Base-by-base conservation (phyloP, 2,329 filamentous ascomycete species). In the Neonectria punicea region DNA sequence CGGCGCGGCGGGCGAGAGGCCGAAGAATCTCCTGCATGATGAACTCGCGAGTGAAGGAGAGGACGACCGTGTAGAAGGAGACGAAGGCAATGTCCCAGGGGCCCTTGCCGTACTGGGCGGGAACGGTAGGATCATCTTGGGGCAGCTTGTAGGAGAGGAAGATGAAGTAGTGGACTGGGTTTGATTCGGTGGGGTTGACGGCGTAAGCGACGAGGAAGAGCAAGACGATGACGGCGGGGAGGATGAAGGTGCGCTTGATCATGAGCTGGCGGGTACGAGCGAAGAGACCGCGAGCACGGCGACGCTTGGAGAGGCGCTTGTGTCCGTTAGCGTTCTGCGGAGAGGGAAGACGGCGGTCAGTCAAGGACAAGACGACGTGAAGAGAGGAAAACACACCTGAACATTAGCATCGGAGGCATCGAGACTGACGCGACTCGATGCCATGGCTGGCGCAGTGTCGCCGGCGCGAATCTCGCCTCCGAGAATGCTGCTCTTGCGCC, bases 21-120 rank as follows among this genome's bases (percentile, higher is more conserved):
- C 90, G 89, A 63, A 98, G 88, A 55, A 97, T 74, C 74, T 93
- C 90, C 81, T 97, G 94, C 94, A 97, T 98, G 81, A 97, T 86
- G 80, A 97, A 97, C 79, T 98, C 94, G 76, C 94, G 93, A 11
- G 93, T 97, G 79, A 98, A 98, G 66, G 92, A 94, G 66, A 98
- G 86, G 22, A 98, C 91, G 62, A 98, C 83, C 44, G 89, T 95
- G 82, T 98, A 98, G 82, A 98, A 98, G 64, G 84, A 83, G 59
- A 98, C 93, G 74, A 98, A 95, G 47, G 92, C 92, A 58, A 97
- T 84, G 78, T 98, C 94, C 83, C 90, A 92, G 44, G 80, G 85
- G n/a, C 94, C 94, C 80, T 98, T 98, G 78, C 91, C 94, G 81
- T 97, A 98, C 75, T 94, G 92, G 18, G 83, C 65, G 73, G 86